Evolutionary conservation across 148 eudicot species (phyloP).

Genomic region (Vaccinium darrowii): DNA sequence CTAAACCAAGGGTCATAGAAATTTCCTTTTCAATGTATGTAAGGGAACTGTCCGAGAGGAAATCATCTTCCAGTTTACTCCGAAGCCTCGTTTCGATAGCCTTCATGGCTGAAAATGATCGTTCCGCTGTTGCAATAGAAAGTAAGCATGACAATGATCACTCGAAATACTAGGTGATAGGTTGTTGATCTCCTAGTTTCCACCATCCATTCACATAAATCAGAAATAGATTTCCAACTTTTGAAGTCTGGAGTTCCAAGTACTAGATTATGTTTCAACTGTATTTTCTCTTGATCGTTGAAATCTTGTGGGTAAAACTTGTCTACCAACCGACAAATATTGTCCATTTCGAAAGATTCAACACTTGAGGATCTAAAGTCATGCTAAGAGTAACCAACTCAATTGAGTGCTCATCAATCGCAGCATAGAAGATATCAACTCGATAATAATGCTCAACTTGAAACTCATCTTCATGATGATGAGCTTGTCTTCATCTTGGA

Average conservation of each 20-base stretch:
- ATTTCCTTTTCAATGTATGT: too few relatives aligned
- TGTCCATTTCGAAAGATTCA: background rate
- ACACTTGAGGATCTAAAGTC: background rate
- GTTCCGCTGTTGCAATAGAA: background rate
- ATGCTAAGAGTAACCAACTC: background rate
- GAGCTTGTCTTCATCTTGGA: background rate
- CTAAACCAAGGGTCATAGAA: background rate
- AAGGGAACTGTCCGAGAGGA: too few relatives aligned
- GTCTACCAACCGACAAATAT: background rate
- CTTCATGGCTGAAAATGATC: constrained; percentile 22
- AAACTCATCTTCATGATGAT: background rate
- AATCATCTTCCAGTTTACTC: too few relatives aligned
- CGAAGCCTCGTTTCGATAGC: constrained; percentile 7
- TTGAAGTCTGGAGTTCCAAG: too few relatives aligned
- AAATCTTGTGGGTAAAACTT: background rate
- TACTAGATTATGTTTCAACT: too few relatives aligned
- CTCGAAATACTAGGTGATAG: too few relatives aligned
- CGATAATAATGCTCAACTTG: background rate
- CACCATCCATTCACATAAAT: constrained; percentile 11
- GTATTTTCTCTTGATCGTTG: background rate
- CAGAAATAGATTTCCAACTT: background rate
- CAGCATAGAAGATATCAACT: background rate
- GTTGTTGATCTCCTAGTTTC: too few relatives aligned
- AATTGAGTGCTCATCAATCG: background rate
- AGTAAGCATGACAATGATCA: too few relatives aligned